phyloP scores from a whole-genome alignment of 805 yeast species.

The Pichia nanzhaoensis region DNA sequence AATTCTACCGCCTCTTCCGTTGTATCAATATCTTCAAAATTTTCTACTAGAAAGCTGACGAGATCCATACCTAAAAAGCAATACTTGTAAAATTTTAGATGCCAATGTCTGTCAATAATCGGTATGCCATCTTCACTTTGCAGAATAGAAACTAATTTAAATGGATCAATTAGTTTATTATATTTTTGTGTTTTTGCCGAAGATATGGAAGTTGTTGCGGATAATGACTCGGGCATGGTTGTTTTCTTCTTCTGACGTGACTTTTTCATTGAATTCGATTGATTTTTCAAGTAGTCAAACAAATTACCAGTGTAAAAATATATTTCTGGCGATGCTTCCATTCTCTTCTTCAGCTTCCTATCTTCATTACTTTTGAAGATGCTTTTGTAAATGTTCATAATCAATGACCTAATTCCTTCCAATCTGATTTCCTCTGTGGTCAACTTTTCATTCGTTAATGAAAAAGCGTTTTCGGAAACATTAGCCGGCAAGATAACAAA shows the following conservation, averaged over 20 bases:
- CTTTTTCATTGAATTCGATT: conserved; percentile 15
- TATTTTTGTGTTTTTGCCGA: conserved; percentile 29
- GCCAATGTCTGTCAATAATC: conserved; percentile 84
- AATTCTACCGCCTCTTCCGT: conserved; percentile 77
- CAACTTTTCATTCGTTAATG: conserved; percentile 47
- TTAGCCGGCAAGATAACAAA: conserved; percentile 80
- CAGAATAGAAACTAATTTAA: conserved; percentile 54
- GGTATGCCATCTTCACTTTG: conserved; percentile 60
- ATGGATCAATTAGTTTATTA: conserved; percentile 42
- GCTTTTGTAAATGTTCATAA: conserved; percentile 54
- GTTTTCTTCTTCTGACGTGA: background rate
- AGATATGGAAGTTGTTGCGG: conserved; percentile 5
- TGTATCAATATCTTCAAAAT: conserved; percentile 70
- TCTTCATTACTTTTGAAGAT: conserved; percentile 41
- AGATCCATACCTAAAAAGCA: conserved; percentile 83
- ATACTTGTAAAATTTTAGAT: conserved; percentile 66
- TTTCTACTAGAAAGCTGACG: conserved; percentile 77
- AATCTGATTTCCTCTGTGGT: conserved; percentile 81
- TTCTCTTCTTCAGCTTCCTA: conserved; percentile 30
- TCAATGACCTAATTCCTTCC: conserved; percentile 78
- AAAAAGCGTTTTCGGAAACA: conserved; percentile 48
- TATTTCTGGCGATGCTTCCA: conserved; percentile 63
- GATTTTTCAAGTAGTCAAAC: conserved; percentile 48
- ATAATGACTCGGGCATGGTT: background rate
- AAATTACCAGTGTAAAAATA: conserved; percentile 83